A percentile compares a stretch with the other conserved stretches of the same genome.
Evolutionary conservation across 2,329 filamentous ascomycete genomes (phyloP).

Genomic region (Phaeophleospora eucalypticola): DNA sequence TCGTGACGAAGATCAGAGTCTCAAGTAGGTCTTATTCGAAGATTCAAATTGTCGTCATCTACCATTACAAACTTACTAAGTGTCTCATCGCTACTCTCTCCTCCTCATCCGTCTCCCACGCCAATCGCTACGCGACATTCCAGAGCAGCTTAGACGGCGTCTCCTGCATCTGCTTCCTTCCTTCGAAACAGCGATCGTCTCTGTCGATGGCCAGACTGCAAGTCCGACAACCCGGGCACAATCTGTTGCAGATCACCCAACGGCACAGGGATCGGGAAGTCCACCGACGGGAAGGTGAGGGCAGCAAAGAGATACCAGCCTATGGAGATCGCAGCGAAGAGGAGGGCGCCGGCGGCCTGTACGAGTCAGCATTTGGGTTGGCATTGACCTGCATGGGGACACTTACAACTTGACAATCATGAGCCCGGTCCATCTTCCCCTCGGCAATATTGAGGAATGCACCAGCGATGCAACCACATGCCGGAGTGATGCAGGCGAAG

Average conservation of each 20-base stretch:
- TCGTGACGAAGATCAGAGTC: too few relatives aligned
- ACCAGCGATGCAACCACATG: slow-evolving; percentile 11
- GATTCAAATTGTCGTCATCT: too few relatives aligned
- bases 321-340: slow-evolving; percentile 14
- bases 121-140: too few relatives aligned
- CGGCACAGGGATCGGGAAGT: slow-evolving; percentile 18
- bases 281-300: slow-evolving; percentile 18
- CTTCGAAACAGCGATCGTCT: neutral
- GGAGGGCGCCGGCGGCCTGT: slow-evolving; percentile 16
- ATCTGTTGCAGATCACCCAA: slow-evolving; percentile 17
- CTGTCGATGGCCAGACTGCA: neutral
- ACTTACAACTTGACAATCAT: slow-evolving; percentile 18
- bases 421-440: slow-evolving; percentile 13
- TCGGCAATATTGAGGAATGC: slow-evolving; percentile 15
- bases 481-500: slow-evolving; percentile 13
- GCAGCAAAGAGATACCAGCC: slow-evolving; percentile 22
- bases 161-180: neutral
- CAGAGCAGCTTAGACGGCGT: neutral
- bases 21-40: too few relatives aligned
- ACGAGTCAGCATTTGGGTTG: slow-evolving; percentile 1
- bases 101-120: too few relatives aligned
- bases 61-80: too few relatives aligned
- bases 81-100: too few relatives aligned
- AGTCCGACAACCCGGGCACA: slow-evolving; percentile 9
- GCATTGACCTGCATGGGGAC: neutral